Conservation (phyloP, 306 rosid genomes). For the Vicia faba region DNA sequence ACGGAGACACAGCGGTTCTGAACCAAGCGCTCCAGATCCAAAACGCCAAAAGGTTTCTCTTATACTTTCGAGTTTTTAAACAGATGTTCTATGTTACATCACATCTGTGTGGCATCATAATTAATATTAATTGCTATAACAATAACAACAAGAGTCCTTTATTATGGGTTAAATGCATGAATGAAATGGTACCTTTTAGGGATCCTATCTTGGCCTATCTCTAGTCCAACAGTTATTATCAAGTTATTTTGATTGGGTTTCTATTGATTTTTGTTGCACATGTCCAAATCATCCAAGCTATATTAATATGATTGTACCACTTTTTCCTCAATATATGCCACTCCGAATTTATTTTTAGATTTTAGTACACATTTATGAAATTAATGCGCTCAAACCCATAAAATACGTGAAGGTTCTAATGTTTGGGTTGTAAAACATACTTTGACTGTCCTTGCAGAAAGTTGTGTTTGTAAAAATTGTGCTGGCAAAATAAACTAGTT, state of each 20-base stretch:
- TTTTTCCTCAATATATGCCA: neutral
- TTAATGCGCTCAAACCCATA: neutral
- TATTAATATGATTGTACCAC: neutral
- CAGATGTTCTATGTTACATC: conserved; percentile 15
- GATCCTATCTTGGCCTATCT: neutral
- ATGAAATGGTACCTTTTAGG: neutral
- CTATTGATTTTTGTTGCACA: neutral
- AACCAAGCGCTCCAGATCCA: conserved; percentile 59
- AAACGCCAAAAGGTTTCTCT: conserved; percentile 84
- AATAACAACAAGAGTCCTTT: neutral
- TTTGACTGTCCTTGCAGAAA: neutral
- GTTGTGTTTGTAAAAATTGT: neutral
- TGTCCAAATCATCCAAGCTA: neutral
- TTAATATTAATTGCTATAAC: neutral
- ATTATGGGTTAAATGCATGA: neutral
- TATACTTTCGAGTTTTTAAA: conserved; percentile 28
- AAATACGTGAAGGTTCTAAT: neutral
- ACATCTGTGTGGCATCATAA: conserved; percentile 10
- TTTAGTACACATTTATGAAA: neutral
- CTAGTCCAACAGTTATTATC: neutral
- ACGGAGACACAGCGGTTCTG: conserved; percentile 49
- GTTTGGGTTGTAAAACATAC: neutral
- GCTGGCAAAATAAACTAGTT: neutral
- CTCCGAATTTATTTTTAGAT: neutral
- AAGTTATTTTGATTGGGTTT: neutral